These are phyloP conservation scores for Calonectria pauciramosa DNA, from an alignment of 2,329 filamentous ascomycete genomes.

Conservation along the genomic window DNA sequence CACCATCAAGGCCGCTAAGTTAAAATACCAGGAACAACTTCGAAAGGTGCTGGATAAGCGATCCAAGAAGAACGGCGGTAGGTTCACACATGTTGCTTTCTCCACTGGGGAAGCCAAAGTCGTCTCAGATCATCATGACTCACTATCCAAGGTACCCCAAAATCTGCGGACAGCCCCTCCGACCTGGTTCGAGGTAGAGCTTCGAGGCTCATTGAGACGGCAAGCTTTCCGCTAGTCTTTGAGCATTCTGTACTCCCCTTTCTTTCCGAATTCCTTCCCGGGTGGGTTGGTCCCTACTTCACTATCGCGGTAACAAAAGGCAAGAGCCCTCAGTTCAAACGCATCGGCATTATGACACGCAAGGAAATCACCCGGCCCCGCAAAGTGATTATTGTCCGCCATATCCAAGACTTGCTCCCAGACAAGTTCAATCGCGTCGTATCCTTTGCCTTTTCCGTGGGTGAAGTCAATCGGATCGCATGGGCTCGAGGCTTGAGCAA, in stretches of 20 bases:
- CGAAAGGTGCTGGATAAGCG: constrained; percentile 52
- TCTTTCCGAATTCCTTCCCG: constrained; percentile 56
- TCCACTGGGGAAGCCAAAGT: not conserved
- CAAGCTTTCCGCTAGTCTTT: constrained; percentile 57
- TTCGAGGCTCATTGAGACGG: constrained; percentile 49
- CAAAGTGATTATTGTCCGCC: constrained; percentile 55
- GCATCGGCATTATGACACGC: constrained; percentile 58
- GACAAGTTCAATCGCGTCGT: constrained; percentile 46
- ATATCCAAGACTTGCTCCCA: constrained; percentile 58
- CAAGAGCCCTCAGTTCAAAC: constrained; percentile 50
- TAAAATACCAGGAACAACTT: constrained; percentile 53
- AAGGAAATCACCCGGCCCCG: constrained; percentile 51
- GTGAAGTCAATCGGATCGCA: constrained; percentile 52
- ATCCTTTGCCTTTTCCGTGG: constrained; percentile 55
- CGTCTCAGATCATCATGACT: constrained; percentile 14
- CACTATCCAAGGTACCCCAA: constrained; percentile 41
- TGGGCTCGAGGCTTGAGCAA: constrained; percentile 57
- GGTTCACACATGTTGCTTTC: constrained; percentile 16
- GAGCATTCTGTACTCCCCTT: constrained; percentile 61
- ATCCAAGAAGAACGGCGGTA: constrained; percentile 46
- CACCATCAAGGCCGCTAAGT: constrained; percentile 51
- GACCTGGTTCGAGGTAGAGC: constrained; percentile 45
- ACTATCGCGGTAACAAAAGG: constrained; percentile 56
- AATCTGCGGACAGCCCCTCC: constrained; percentile 50
- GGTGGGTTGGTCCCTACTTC: constrained; percentile 57